Evolutionary conservation across 139 green algal genomes (phyloP).

Genomic region (Spirogloea muscicola): DNA sequence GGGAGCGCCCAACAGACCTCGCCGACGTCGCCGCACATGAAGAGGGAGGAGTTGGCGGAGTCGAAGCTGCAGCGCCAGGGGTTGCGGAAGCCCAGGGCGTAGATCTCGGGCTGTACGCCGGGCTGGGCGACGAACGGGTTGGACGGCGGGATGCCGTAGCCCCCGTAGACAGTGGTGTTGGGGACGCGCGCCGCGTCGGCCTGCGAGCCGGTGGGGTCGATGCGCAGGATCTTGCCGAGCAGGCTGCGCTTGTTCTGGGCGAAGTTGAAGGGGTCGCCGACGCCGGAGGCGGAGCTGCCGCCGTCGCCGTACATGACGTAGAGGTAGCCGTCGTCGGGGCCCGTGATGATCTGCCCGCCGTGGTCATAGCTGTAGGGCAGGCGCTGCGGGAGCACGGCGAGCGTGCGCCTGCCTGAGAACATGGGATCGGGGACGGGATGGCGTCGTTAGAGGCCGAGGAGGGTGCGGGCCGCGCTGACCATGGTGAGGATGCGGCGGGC

Average conservation of each 20-base stretch:
- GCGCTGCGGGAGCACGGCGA: too few relatives aligned
- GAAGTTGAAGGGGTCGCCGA: constrained; percentile 21
- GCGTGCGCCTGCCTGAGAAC: too few relatives aligned
- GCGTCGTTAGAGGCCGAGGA: too few relatives aligned
- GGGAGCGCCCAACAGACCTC: constrained; percentile 12
- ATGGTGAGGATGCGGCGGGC: not conserved
- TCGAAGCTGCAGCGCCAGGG: constrained; percentile 10
- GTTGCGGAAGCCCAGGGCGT: constrained; percentile 19
- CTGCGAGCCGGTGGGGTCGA: too few relatives aligned
- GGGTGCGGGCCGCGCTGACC: not conserved
- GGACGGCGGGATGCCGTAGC: constrained; percentile 24
- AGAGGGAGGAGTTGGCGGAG: not conserved
- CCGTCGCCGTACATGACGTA: constrained; percentile 26
- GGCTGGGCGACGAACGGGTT: constrained; percentile 3
- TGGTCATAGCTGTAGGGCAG: constrained; percentile 19
- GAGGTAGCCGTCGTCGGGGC: constrained; percentile 17
- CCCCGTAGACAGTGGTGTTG: too few relatives aligned
- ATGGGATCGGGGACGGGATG: too few relatives aligned
- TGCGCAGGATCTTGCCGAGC: constrained; percentile 30
- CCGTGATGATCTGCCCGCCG: constrained; percentile 24
- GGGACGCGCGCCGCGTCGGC: not conserved
- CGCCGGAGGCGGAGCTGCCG: too few relatives aligned
- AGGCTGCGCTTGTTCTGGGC: constrained; percentile 4
- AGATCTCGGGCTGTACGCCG: constrained; percentile 5
- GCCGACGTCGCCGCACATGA: constrained; percentile 23